Base-by-base conservation (phyloP, 164 flowering plant species). In the Cinnamomum micranthum region DNA sequence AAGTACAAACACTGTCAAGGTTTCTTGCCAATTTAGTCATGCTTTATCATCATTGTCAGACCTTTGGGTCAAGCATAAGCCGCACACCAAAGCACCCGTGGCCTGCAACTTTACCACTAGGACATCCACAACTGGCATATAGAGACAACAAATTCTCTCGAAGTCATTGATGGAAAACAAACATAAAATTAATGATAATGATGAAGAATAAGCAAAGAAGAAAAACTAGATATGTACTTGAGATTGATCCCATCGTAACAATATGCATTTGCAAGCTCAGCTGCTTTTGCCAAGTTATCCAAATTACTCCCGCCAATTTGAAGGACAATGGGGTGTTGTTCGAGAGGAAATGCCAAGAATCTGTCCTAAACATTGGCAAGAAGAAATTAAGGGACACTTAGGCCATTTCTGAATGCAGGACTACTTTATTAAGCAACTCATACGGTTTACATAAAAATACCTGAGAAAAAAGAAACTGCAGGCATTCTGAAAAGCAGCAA, bases 61-160 rank as follows among this genome's bases (percentile, higher is more conserved):
- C 99, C 97, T 91, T 91, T 75, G 99, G 97, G 80, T 94, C 86
- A 75, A 91, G 92, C 97, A 94, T 91, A 67, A 94, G 93, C 65
- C 88, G 84, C 67, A 80, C 99, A 70, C 98, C 98, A 83, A 96
- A 96, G 87, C 98, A 94, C 28, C 98, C 99, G 85, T 91, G 97
- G 70, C 97, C 99, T 70, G 95, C 97, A 60, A 96, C 99, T 80
- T 80, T 88, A 22, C 90, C 87, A 83, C 99, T 95, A 28, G 99
- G 99, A 78, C 99, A 96, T 69, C 99, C 99, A 82, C 99, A 95
- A 81, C 98, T 96, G 85, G 68, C 17, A 77, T 13, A 60, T 67
- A 72, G 10, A 17, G 74, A 25, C 60, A 41, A 65, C 31, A 67
- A 22, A 77, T 10, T 60, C 50, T 73, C 51, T 13, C 14, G 60